These are phyloP conservation scores for Hypholoma sublateritium DNA, from an alignment of 768 basidiomycete genomes.

Conservation along the genomic window DNA sequence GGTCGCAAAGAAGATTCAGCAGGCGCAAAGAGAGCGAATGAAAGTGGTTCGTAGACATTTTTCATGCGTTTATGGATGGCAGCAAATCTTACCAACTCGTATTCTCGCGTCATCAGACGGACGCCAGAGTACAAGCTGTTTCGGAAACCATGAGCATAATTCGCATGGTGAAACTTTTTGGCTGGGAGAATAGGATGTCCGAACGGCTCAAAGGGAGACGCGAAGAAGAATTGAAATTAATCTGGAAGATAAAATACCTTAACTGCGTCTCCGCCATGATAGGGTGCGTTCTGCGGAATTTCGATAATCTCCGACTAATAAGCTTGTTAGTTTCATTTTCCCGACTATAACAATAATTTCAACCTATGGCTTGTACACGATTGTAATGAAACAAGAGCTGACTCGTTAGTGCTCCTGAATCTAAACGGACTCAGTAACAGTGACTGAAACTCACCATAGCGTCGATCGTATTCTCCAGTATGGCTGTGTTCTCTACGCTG, in stretches of 20 bases:
- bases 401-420: constrained; percentile 19
- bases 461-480: constrained; percentile 50
- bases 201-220: constrained; percentile 53
- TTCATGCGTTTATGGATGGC: background rate
- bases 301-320: background rate
- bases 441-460: constrained; percentile 19
- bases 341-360: constrained; percentile 67
- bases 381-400: constrained; percentile 41
- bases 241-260: constrained; percentile 7
- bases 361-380: constrained; percentile 58
- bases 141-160: constrained; percentile 61
- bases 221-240: constrained; percentile 56
- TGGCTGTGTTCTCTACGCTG: constrained; percentile 64
- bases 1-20: constrained; percentile 45
- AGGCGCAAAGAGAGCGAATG: constrained; percentile 33
- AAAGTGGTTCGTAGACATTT: background rate
- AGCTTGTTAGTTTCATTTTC: background rate
- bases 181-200: constrained; percentile 60
- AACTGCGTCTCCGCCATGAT: constrained; percentile 2
- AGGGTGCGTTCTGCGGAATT: background rate
- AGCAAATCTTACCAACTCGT: background rate
- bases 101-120: constrained; percentile 26
- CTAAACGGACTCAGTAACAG: background rate
- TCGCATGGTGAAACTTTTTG: constrained; percentile 75
- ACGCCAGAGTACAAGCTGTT: constrained; percentile 59